A percentile compares a stretch with the other conserved stretches of the same genome.
Evolutionary conservation across 2,329 filamentous ascomycete species (phyloP).

Genomic region (Botrytis galanthina): DNA sequence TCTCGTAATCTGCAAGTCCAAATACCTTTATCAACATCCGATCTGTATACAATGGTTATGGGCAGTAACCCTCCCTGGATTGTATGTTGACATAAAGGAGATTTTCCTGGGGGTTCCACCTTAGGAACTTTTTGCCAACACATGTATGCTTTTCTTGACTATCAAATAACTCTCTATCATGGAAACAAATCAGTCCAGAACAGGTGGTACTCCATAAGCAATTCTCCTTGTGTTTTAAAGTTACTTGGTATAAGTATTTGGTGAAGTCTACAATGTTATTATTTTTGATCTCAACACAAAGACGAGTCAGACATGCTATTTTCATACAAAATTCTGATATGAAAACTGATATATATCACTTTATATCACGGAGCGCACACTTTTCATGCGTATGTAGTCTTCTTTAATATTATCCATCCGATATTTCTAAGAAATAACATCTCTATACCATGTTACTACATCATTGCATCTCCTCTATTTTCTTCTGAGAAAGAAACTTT

Average conservation of each 20-base stretch:
- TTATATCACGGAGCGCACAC: neutral
- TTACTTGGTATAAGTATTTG: neutral
- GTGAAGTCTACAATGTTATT: neutral
- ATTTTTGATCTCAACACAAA: neutral
- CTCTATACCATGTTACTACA: neutral
- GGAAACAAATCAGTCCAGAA: neutral
- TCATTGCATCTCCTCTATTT: neutral
- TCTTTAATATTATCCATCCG: neutral
- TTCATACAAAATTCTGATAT: too few species aligned
- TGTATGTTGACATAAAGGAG: neutral
- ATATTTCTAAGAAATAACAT: neutral
- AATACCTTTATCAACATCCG: neutral
- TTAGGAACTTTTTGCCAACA: neutral
- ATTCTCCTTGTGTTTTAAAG: neutral
- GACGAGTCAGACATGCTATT: neutral
- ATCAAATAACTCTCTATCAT: neutral
- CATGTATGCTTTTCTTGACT: neutral
- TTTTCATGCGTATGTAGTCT: neutral
- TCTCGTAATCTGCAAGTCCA: neutral
- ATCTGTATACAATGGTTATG: neutral
- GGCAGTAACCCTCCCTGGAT: accelerated
- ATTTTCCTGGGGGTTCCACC: neutral
- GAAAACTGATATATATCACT: too few species aligned
- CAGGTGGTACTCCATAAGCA: neutral
- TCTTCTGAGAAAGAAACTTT: neutral